These are phyloP conservation scores for Penicillium sp. DNA, from an alignment of 2,329 filamentous ascomycete species.

Conservation along the genomic window DNA sequence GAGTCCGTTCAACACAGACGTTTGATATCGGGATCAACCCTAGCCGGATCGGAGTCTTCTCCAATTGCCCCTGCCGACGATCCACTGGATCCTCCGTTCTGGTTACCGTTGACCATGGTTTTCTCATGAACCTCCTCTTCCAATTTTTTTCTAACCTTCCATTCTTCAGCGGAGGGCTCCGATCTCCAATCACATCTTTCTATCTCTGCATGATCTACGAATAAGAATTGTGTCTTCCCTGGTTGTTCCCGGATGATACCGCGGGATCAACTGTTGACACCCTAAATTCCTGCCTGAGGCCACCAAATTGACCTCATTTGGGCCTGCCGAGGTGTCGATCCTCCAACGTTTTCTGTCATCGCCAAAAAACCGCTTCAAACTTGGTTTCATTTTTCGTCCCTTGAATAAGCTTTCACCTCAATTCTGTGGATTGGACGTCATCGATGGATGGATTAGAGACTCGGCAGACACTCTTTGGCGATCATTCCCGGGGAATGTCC, in stretches of 20 bases:
- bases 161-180: background rate
- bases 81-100: background rate
- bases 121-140: background rate
- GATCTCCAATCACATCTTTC: background rate
- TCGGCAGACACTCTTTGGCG: background rate
- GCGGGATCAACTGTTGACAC: background rate
- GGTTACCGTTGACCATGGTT: background rate
- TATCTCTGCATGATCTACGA: background rate
- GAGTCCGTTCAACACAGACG: background rate
- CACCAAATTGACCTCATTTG: background rate
- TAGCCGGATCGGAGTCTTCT: background rate
- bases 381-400: constrained; percentile 10
- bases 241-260: background rate
- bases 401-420: constrained; percentile 20
- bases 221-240: background rate
- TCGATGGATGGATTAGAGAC: background rate
- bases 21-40: background rate
- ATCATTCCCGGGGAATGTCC: background rate
- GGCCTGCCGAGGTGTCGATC: constrained; percentile 21
- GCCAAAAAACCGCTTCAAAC: background rate
- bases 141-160: background rate
- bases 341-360: constrained; percentile 28
- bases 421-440: constrained; percentile 7
- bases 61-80: constrained; percentile 1
- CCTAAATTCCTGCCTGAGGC: background rate